Base-by-base conservation (phyloP, 139 green algal species). In the Chlorella sorokiniana region DNA sequence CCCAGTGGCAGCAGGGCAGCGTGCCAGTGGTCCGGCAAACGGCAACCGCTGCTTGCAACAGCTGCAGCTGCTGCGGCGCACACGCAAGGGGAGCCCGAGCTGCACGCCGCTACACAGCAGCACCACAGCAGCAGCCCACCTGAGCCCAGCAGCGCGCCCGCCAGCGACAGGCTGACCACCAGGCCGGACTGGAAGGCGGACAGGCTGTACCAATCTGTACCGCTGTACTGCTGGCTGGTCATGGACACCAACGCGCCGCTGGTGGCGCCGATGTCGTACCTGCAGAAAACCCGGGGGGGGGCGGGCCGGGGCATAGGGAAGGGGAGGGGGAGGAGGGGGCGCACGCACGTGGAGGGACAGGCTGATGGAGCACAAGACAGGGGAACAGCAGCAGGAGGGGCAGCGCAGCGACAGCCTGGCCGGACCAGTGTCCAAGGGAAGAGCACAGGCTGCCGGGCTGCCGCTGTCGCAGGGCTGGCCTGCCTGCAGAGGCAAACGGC, bases 191-290 rank as follows among this genome's bases (percentile, higher is more conserved):
- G 85, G 27, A 92, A 88, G 0, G 89, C 37, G 5, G 35, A 81
- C n/a, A 96, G 81, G 9, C 4, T 75, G 76, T 74, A 91, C 91
- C 92, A 95, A 81, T 93, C 87, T 40, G 89, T 95, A 54, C 93
- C 93, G 45, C 84, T 91, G 7, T 81, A 85, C 5, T 52, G 59
- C 25, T 85, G 41, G 63, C 59, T 90, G 0, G 84, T 94, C 41
- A 97, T 85, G 23, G 91, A 95, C 0, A 91, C 67, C 10, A 98
- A 76, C 3, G 94, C 95, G 23, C 94, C 94, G 11, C 82, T 93
- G 0, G 93, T 96, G 27, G 93, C 91, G 7, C 95, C 95, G 38
- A 98, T 97, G 85, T 97, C 94, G 80, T 94, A 97, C 29, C 78
- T 83, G 67, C 78, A 42, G 20, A n/a, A 25, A 1, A 1, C 27